Percentiles rank a stretch among this genome's conserved stretches.
These are phyloP conservation scores for Cladophialophora chaetospira DNA, from an alignment of 2,329 filamentous ascomycete species.

Conservation along the genomic window DNA sequence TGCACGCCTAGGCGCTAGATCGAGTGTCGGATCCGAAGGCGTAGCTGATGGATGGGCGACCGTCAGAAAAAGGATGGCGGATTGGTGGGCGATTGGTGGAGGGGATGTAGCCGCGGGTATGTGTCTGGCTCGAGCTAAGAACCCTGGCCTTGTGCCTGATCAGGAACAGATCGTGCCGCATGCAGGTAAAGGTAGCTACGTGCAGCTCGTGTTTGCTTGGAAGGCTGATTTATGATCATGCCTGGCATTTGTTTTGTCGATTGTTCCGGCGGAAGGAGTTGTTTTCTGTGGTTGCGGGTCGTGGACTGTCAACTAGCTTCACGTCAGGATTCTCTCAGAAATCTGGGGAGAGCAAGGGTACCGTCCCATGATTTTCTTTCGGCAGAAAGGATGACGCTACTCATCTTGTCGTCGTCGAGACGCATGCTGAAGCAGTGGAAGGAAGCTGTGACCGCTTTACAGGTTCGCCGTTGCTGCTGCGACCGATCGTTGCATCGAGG, in stretches of 20 bases:
- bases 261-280: not conserved
- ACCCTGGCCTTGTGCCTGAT: not conserved
- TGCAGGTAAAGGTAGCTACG: not conserved
- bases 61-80: not conserved
- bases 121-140: not conserved
- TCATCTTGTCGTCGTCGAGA: too few relatives aligned
- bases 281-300: not conserved
- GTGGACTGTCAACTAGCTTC: too few relatives aligned
- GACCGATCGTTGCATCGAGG: too few relatives aligned
- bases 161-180: not conserved
- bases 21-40: not conserved
- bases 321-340: too few relatives aligned
- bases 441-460: too few relatives aligned
- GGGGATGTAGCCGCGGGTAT: not conserved
- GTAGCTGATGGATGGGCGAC: not conserved
- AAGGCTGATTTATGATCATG: not conserved
- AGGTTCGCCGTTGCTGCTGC: too few relatives aligned
- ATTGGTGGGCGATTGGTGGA: not conserved
- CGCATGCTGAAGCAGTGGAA: too few relatives aligned
- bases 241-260: not conserved
- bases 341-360: too few relatives aligned
- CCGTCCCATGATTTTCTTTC: too few relatives aligned
- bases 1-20: not conserved
- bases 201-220: not conserved
- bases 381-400: too few relatives aligned